Evolutionary conservation across 176 grass and related monocot species (phyloP).

Genomic region (Eragrostis nindensis): DNA sequence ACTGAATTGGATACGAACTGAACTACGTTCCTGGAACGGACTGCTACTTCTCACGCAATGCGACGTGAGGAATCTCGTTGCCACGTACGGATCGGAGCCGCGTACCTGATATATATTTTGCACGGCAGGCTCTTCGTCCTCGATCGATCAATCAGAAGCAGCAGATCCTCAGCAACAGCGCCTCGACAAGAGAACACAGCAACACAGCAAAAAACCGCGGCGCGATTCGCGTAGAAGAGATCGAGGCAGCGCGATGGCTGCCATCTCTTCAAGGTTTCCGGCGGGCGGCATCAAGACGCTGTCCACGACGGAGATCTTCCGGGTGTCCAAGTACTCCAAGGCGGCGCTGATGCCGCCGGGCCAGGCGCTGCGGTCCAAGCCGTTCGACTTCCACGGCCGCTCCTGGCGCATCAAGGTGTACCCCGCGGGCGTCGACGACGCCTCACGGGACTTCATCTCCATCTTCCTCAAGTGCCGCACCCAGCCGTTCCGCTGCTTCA

Average conservation of each 20-base stretch:
- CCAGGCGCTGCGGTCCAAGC: neutral
- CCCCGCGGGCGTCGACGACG: neutral
- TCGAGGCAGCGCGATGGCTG: neutral
- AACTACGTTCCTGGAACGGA: too few species aligned
- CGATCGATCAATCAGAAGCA: neutral
- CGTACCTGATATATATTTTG: neutral
- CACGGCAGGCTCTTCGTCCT: neutral
- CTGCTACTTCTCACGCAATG: too few species aligned
- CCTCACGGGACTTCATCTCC: neutral
- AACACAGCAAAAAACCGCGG: too few species aligned
- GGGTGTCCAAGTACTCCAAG: conserved; percentile 16
- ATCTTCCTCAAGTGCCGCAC: conserved; percentile 37
- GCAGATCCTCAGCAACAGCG: neutral
- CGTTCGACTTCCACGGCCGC: conserved; percentile 38
- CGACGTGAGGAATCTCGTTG: neutral
- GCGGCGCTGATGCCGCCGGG: neutral
- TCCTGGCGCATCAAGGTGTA: conserved; percentile 32
- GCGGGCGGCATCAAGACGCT: neutral
- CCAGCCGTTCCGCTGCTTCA: neutral
- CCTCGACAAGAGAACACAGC: too few species aligned
- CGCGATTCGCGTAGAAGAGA: too few species aligned
- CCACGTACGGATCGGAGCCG: neutral
- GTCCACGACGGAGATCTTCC: neutral
- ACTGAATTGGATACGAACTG: too few species aligned
- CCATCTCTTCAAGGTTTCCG: neutral